Base-by-base conservation (phyloP, 805 yeast genomes). In the Millerozyma acaciae region DNA sequence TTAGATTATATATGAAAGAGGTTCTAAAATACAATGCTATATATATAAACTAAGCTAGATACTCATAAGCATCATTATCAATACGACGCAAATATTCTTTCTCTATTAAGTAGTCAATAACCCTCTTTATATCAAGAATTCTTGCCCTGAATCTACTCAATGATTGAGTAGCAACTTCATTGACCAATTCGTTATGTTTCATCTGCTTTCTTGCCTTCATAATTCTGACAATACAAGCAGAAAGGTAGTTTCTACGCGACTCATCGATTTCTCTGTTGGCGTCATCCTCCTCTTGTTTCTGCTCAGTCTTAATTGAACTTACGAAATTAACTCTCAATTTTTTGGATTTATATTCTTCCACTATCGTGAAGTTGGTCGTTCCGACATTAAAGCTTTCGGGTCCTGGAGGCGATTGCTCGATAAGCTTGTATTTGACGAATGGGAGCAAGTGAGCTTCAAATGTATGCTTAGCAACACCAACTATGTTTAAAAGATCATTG, bases 181-280 rank as follows among this genome's bases (percentile, higher is more conserved):
- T 85, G 26, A 88, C 80, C 49, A 90, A 71, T 35, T 79, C 80
- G 30, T 80, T 83, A 54, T 89, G 97, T 43, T 77, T 76, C 48
- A 86, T 67, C 27, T 70, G 71, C 57, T 88, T 84, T 52, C 96
- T 75, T 1, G 96, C 89, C 65, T 90, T 90, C 97, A 90, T 93
- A 52, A 90, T 85, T 50, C 98, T 75, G 24, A 90, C 97, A 60
- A 93, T 87, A 51, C 95, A 85, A 2, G 97, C 96, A 52, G 87
- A 85, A 48, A 93, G 68, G 62, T 80, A 81, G 52, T 84, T 78
- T 60, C 82, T 83, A 53, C 96, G 76, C 40, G 88, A 88, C 50
- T 87, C 93, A 48, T 81, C 87, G 30, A 90, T 78, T 51, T 88
- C 95, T 55, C 77, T 80, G 44, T 76, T 81, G 2, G 88, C 74